Percentiles rank a stretch among this genome's conserved stretches.
Evolutionary conservation across 495 filamentous ascomycete genomes (phyloP).

Genomic region (Xylaria flabelliformis): DNA sequence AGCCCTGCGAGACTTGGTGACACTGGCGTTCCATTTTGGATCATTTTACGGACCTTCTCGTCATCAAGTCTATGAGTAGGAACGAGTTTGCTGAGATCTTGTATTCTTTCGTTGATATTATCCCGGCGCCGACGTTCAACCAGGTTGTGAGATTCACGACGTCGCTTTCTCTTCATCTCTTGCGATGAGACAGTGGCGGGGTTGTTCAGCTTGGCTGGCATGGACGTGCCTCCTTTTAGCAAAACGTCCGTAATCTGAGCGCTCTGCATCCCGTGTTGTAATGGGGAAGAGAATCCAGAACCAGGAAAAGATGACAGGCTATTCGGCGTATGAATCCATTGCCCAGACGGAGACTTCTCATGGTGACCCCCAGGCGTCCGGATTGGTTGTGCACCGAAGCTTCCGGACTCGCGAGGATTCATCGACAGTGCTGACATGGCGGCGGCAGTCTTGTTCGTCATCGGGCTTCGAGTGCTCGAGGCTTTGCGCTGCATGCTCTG

Average conservation of each 20-base stretch:
- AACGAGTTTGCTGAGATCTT: constrained; percentile 92
- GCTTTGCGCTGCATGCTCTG: constrained; percentile 71
- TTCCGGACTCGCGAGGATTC: constrained; percentile 46
- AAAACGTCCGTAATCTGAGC: constrained; percentile 58
- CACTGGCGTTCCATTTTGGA: constrained; percentile 86
- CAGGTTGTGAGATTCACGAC: constrained; percentile 93
- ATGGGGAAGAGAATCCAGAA: constrained; percentile 78
- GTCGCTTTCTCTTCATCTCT: constrained; percentile 88
- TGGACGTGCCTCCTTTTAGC: constrained; percentile 60
- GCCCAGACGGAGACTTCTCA: constrained; percentile 80
- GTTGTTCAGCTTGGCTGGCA: constrained; percentile 60
- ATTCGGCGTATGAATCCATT: constrained; percentile 78
- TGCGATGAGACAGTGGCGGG: constrained; percentile 68
- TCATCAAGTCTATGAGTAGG: constrained; percentile 93
- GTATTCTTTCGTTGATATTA: constrained; percentile 98
- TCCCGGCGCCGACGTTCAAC: constrained; percentile 94
- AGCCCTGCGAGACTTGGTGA: constrained; percentile 75
- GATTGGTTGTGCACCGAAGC: constrained; percentile 78
- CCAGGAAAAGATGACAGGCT: constrained; percentile 81
- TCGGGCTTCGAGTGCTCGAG: constrained; percentile 74
- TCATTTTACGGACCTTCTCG: constrained; percentile 93
- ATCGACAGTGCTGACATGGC: constrained; percentile 48
- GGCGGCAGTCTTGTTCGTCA: constrained; percentile 74
- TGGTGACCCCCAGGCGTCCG: constrained; percentile 69
- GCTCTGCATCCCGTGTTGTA: constrained; percentile 54